phyloP scores from a whole-genome alignment of 1,139 yeast genomes.

The Sugiyamaella paludigena region DNA sequence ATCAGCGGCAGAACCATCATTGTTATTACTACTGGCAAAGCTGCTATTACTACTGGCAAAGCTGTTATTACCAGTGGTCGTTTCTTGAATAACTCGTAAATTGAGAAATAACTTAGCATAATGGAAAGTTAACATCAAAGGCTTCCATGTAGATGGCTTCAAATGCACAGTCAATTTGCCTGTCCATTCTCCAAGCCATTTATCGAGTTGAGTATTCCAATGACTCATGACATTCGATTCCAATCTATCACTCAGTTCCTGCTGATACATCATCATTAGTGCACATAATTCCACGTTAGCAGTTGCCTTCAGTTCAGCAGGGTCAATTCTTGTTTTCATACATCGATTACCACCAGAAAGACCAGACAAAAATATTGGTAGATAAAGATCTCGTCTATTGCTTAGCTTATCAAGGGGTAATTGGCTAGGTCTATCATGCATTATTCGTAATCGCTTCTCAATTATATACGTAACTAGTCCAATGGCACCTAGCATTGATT shows the following conservation, averaged over 20 bases:
- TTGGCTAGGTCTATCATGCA: constrained; percentile 28
- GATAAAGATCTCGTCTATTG: constrained; percentile 14
- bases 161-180: constrained; percentile 27
- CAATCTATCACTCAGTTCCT: constrained; percentile 22
- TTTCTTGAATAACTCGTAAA: constrained; percentile 19
- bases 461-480: constrained; percentile 29
- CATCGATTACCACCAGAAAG: constrained; percentile 11
- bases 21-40: constrained; percentile 2
- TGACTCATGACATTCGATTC: constrained; percentile 21
- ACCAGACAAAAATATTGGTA: constrained; percentile 17
- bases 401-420: constrained; percentile 11
- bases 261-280: constrained; percentile 27
- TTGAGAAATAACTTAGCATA: constrained; percentile 30
- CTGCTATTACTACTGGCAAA: constrained; percentile 14
- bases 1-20: too few species aligned
- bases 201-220: constrained; percentile 30
- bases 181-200: constrained; percentile 31
- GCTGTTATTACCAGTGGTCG: not conserved
- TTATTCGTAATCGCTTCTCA: constrained; percentile 28
- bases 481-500: constrained; percentile 25
- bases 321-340: constrained; percentile 16
- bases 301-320: constrained; percentile 26
- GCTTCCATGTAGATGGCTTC: constrained; percentile 29
- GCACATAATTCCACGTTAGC: constrained; percentile 31
- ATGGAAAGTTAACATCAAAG: constrained; percentile 28